Conservation (phyloP, 768 basidiomycete species). For the Pisolithus microcarpus region DNA sequence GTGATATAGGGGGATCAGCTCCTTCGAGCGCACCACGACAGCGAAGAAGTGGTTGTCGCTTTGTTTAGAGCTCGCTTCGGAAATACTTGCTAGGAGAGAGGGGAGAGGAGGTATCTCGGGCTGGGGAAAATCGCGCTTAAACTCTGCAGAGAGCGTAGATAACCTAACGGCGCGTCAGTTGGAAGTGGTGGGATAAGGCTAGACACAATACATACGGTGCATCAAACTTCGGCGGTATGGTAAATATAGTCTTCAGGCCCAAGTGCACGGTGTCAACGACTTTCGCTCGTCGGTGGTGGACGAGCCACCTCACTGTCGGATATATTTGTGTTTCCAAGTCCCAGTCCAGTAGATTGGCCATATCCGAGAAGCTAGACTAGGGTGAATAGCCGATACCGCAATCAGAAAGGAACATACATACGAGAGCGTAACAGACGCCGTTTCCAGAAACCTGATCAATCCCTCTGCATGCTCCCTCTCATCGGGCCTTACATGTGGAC, state of each 20-base stretch:
- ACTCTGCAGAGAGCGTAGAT: slow-evolving; percentile 48
- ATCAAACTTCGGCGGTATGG: slow-evolving; percentile 59
- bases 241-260: slow-evolving; percentile 76
- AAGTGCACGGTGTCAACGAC: slow-evolving; percentile 80
- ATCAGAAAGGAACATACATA: slow-evolving; percentile 31
- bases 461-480: slow-evolving; percentile 65
- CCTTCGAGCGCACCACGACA: slow-evolving; percentile 64
- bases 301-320: slow-evolving; percentile 87
- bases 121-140: slow-evolving; percentile 53
- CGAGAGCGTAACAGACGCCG: slow-evolving; percentile 69
- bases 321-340: slow-evolving; percentile 77
- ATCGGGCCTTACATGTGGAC: slow-evolving; percentile 53
- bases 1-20: slow-evolving; percentile 61
- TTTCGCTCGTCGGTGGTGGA: slow-evolving; percentile 84
- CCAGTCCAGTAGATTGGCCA: slow-evolving; percentile 77
- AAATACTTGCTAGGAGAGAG: slow-evolving; percentile 67
- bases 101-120: slow-evolving; percentile 64
- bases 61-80: slow-evolving; percentile 56
- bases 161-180: slow-evolving; percentile 6
- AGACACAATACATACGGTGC: slow-evolving; percentile 41
- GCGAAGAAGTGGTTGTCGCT: slow-evolving; percentile 73
- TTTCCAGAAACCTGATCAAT: slow-evolving; percentile 68
- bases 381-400: background rate
- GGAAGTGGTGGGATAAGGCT: background rate
- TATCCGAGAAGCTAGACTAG: slow-evolving; percentile 57